Conservation (phyloP, 352 stramenopile genomes). For the Globisporangium sylvaticum region DNA sequence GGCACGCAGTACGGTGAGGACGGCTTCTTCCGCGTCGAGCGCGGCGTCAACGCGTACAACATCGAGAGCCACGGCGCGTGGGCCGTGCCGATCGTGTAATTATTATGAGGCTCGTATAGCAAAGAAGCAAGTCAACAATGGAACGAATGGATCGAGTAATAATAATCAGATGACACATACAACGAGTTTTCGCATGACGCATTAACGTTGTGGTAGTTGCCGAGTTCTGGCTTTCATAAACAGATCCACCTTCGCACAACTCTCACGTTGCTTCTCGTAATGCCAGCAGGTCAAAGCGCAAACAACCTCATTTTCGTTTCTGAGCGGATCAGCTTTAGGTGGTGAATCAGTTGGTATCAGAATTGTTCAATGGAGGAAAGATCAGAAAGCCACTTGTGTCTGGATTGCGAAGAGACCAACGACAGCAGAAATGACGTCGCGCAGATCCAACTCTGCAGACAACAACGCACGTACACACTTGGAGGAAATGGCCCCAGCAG, state of each 20-base stretch:
- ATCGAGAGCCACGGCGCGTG: constrained; percentile 69
- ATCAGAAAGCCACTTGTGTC: background rate
- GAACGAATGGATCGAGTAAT: background rate
- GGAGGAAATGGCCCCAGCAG: background rate
- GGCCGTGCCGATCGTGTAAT: constrained; percentile 58
- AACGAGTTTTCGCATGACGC: too few relatives aligned
- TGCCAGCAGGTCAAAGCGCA: too few relatives aligned
- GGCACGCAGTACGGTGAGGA: constrained; percentile 73
- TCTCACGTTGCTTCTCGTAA: too few relatives aligned
- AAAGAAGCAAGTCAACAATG: background rate
- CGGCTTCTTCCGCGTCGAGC: constrained; percentile 69
- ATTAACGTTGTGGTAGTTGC: background rate
- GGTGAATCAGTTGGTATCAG: background rate
- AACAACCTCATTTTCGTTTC: background rate
- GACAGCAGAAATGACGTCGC: too few relatives aligned
- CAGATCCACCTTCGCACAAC: too few relatives aligned
- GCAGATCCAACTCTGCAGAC: background rate
- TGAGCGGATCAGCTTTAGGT: background rate
- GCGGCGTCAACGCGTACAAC: constrained; percentile 76
- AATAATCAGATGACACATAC: background rate
- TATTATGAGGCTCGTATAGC: background rate
- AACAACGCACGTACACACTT: background rate
- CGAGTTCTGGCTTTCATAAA: too few relatives aligned
- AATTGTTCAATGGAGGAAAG: background rate
- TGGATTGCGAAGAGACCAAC: too few relatives aligned